These are phyloP conservation scores for Claviceps digitariae DNA, from an alignment of 2,329 filamentous ascomycete genomes.

Conservation along the genomic window DNA sequence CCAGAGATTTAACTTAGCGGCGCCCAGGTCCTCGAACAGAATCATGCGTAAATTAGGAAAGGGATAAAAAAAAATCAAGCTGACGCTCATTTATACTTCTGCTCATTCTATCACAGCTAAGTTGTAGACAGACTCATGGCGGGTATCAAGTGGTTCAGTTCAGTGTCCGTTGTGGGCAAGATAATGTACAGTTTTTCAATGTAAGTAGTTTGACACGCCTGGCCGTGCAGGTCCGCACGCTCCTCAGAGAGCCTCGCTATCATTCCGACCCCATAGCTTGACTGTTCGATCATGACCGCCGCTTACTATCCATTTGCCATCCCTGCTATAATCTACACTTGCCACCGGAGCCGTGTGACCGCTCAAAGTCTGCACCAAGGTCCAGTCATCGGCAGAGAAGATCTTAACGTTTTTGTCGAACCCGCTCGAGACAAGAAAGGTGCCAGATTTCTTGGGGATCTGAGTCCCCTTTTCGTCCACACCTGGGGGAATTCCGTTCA, in stretches of 20 bases:
- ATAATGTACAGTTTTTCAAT: neutral
- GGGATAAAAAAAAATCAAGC: too few relatives aligned
- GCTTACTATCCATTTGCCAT: slow-evolving; percentile 87
- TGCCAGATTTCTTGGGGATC: slow-evolving; percentile 72
- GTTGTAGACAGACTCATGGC: too few relatives aligned
- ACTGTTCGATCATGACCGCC: slow-evolving; percentile 90
- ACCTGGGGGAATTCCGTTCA: slow-evolving; percentile 45
- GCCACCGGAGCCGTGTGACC: slow-evolving; percentile 89
- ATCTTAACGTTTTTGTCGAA: slow-evolving; percentile 95
- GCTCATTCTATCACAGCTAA: neutral
- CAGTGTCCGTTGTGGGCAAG: neutral
- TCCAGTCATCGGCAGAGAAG: slow-evolving; percentile 95
- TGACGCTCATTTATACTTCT: neutral
- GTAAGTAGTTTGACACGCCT: neutral
- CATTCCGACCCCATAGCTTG: slow-evolving; percentile 89
- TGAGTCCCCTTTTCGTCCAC: slow-evolving; percentile 51
- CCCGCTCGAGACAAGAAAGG: slow-evolving; percentile 79
- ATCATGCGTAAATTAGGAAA: too few relatives aligned
- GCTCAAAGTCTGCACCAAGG: slow-evolving; percentile 70
- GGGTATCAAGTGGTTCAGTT: slow-evolving; percentile 1
- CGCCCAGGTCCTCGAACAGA: too few relatives aligned
- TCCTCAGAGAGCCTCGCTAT: slow-evolving; percentile 39
- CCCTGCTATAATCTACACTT: slow-evolving; percentile 74
- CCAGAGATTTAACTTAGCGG: neutral
- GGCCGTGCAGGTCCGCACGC: neutral